Evolutionary conservation across 176 grass and related monocot species (phyloP), one percentile per base, ranked within the genome.

Genomic region (Typha latifolia): DNA sequence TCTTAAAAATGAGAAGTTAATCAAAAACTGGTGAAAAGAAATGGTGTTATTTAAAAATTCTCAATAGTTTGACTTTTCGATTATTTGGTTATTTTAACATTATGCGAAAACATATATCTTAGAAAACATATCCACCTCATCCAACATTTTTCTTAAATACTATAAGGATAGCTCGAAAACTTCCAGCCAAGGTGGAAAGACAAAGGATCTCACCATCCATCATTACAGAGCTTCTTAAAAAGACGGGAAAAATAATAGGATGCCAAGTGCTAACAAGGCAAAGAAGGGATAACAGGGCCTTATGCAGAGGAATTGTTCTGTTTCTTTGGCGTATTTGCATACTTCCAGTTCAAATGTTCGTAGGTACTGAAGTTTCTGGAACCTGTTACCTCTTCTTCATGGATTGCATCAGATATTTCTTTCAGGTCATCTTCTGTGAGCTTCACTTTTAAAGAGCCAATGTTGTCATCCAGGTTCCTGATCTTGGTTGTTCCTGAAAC

Each of bases 391-490:
- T 87, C 76, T 63, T 90, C 81, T 78, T 72, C 76, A 1, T 66
- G 75, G 51, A 96, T 69, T 80, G 64, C 62, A 49, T 79, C 57
- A 11, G 56, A 49, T 14, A 96, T 85, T 76, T 75, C 75, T 62
- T 77, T 19, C 62, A 85, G 63, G 64, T 78, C 76, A 79, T 92
- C 78, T 70, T 84, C 80, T 66, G 71, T 80, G 69, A 85, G 72
- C 78, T 88, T 92, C 73, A 85, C 19, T 47, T 87, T 88, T 69
- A 87, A 70, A 50, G 78, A 76, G 47, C 66, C 75, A 47, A 87
- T 82, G 72, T 87, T 88, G 63, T 72, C 71, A 67, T 87, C 84
- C 64, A 92, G 68, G 78, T 87, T 87, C 79, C 85, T 82, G 55
- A 85, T 67, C 62, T 92, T 87, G 49, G 81, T 92, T 67, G 89